A percentile compares a stretch with the other conserved stretches of the same genome.
phyloP scores from a whole-genome alignment of 139 green algal species.

The Pleodorina starrii region DNA sequence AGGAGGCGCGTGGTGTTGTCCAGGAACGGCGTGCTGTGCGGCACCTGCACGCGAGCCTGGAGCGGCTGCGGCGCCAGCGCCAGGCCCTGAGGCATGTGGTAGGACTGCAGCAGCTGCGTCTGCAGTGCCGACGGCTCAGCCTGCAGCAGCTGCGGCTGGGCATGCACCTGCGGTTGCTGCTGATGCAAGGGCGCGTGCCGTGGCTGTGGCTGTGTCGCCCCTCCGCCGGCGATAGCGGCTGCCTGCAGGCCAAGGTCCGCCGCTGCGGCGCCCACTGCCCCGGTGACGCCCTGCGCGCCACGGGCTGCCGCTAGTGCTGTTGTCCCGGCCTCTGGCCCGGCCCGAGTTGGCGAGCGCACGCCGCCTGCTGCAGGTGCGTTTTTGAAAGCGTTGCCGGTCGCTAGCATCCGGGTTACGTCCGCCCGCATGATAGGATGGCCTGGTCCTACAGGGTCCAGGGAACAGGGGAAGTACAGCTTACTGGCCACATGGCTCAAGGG shows the following conservation, averaged over 20 bases:
- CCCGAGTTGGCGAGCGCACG: not conserved
- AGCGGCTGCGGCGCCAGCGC: not conserved
- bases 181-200: not conserved
- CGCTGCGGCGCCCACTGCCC: not conserved
- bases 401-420: too few relatives aligned
- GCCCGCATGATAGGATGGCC: too few relatives aligned
- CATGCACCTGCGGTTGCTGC: too few relatives aligned
- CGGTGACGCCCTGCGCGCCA: too few relatives aligned
- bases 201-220: not conserved
- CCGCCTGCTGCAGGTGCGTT: not conserved
- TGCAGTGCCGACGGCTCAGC: not conserved
- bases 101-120: not conserved
- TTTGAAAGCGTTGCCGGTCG: too few relatives aligned
- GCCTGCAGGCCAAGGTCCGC: not conserved
- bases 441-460: not conserved
- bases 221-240: not conserved
- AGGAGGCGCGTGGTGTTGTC: constrained; percentile 62
- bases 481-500: too few relatives aligned
- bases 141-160: too few relatives aligned
- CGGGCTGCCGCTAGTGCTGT: not conserved
- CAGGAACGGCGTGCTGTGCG: constrained; percentile 13
- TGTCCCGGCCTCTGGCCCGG: not conserved
- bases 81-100: not conserved
- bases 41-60: not conserved
- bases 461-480: not conserved